Base-by-base conservation (phyloP, 306 rosid species). In the Dryas octopetala region DNA sequence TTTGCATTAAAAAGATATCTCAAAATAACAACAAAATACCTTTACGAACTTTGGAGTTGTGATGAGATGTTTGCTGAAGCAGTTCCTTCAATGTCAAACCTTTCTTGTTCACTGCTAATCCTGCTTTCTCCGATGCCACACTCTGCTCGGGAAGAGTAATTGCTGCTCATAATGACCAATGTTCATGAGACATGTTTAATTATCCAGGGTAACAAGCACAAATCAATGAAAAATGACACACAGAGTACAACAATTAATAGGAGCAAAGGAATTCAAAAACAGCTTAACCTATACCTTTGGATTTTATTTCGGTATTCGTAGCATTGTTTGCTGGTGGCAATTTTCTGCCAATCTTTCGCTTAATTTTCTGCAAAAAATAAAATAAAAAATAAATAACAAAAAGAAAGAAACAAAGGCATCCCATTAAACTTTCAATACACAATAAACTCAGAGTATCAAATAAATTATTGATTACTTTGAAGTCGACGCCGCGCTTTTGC, bases 51-150 rank as follows among this genome's bases (percentile, higher is more conserved):
- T 91, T 91, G 3, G 86, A 73, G 78, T 74, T 95, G 88, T 87
- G 83, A 82, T 91, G 98, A 19, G 97, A 91, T 68, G 97, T 81
- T 74, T 89, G 97, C 70, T 92, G 97, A 76, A 95, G 97, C 79
- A 95, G 96, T 79, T 95, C 96, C 76, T 91, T 95, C 76, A 95
- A 85, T 74, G 97, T 95, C 78, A 95, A 87, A 45, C 98, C 97
- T 68, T 88, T 95, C 82, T 87, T 91, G 89, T 89, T 87, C 71
- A 95, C 96, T 0, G 97, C 96, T 47, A 90, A 80, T n/a, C 98
- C 97, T 1, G 60, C 84, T 85, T 87, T 95, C 83, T 91, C 93
- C 0, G 98, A 82, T 8, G 96, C 96, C 76, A 95, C 81, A 45
- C 96, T 95, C 88, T 87, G 97, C 85, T 95, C 98, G 11, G 97